Evolutionary conservation across 192 early-diverging fungal genomes (phyloP).

Genomic region (Coemansia sp.): DNA sequence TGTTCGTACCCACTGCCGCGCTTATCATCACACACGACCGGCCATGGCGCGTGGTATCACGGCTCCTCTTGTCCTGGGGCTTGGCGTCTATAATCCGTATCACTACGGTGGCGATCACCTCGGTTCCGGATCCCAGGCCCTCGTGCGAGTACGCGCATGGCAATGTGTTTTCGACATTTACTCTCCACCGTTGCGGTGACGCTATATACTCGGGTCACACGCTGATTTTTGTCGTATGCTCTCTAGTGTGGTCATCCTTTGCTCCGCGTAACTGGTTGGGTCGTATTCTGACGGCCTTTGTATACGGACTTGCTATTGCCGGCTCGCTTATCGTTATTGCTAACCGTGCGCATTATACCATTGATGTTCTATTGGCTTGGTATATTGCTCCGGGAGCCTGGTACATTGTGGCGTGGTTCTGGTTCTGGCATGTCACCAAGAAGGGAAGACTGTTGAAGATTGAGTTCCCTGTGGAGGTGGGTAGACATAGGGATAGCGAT

Average conservation of each 20-base stretch:
- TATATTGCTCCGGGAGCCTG: conserved; percentile 60
- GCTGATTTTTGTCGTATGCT: conserved; percentile 63
- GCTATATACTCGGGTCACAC: conserved; percentile 71
- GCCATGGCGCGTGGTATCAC: conserved; percentile 60
- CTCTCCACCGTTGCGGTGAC: conserved; percentile 66
- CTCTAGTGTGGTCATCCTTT: conserved; percentile 64
- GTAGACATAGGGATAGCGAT: conserved; percentile 42
- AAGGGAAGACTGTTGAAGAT: conserved; percentile 54
- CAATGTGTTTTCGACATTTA: conserved; percentile 63
- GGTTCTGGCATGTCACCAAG: conserved; percentile 56
- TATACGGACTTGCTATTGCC: conserved; percentile 59
- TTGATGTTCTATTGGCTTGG: conserved; percentile 65
- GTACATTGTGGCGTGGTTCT: conserved; percentile 60
- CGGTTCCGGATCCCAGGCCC: conserved; percentile 64
- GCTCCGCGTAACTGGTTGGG: conserved; percentile 56
- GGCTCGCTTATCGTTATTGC: conserved; percentile 64
- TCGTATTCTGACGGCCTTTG: conserved; percentile 39
- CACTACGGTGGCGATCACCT: conserved; percentile 68
- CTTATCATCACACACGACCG: conserved; percentile 60
- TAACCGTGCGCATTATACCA: conserved; percentile 67
- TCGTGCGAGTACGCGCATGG: conserved; percentile 60
- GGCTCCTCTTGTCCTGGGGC: conserved; percentile 58
- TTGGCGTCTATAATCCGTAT: conserved; percentile 63
- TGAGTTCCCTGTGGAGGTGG: conserved; percentile 57
- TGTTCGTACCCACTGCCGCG: conserved; percentile 60